Evolutionary conservation across 2,329 filamentous ascomycete species (phyloP).

Genomic region (Apiospora malaysiana): DNA sequence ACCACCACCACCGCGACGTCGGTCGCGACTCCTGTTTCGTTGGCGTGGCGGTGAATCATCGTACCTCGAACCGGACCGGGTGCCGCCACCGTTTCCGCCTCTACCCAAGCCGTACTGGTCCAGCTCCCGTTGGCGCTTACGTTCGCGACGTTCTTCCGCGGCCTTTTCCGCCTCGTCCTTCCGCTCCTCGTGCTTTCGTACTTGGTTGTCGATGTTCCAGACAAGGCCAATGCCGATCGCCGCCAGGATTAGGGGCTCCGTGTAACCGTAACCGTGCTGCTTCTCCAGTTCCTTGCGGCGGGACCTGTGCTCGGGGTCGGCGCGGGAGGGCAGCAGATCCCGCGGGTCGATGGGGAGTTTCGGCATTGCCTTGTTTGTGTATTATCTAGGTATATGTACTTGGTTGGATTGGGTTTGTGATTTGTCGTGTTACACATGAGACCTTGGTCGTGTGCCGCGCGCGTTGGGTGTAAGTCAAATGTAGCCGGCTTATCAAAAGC

Average conservation of each 20-base stretch:
- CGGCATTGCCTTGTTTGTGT: background rate
- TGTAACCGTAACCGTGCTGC: conserved; percentile 49
- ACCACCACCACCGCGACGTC: background rate
- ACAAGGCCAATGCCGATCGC: conserved; percentile 45
- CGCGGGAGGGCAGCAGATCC: conserved; percentile 43
- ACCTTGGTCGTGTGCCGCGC: background rate
- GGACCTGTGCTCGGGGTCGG: conserved; percentile 45
- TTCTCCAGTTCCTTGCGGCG: conserved; percentile 47
- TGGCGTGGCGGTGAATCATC: background rate
- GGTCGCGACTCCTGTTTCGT: background rate
- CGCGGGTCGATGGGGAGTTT: conserved; percentile 29
- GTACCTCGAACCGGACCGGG: background rate
- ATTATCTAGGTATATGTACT: background rate
- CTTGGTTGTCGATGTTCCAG: conserved; percentile 49
- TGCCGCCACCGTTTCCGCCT: conserved; percentile 16
- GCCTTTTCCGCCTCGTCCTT: conserved; percentile 36
- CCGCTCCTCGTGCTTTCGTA: conserved; percentile 39
- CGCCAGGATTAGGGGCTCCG: conserved; percentile 37
- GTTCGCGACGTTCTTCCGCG: conserved; percentile 31
- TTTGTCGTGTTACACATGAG: background rate
- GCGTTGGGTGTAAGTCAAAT: background rate
- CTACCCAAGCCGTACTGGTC: conserved; percentile 23
- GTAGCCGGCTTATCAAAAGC: background rate
- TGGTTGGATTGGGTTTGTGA: background rate
- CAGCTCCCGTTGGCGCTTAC: conserved; percentile 28